Conservation (phyloP, 2,329 filamentous ascomycete genomes). For the Tolypocladium pustulatum region DNA sequence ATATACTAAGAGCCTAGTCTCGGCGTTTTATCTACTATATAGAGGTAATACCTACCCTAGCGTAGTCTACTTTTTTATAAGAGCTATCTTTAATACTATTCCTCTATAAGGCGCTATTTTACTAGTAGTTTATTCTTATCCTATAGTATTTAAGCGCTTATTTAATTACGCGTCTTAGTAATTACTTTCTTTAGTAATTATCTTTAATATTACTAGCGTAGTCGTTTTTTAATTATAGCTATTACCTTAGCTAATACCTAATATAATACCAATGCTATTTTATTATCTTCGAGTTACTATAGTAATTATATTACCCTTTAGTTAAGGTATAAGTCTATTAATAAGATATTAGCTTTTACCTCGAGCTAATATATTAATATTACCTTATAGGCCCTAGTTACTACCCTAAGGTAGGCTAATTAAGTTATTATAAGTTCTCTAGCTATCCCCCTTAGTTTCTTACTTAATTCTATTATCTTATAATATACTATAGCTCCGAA, state of each 20-base stretch:
- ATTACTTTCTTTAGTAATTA: no score
- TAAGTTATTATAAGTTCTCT: background rate
- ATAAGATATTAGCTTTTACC: background rate
- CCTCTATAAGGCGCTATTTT: no score
- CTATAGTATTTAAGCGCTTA: no score
- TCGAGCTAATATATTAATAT: background rate
- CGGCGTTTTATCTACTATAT: no score
- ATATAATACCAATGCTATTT: background rate
- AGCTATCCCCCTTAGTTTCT: background rate
- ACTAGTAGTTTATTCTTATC: no score
- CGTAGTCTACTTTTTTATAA: no score
- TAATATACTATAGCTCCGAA: background rate
- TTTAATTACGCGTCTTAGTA: no score
- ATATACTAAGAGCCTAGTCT: background rate
- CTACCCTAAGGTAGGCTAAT: background rate
- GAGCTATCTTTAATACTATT: no score
- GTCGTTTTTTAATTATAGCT: background rate
- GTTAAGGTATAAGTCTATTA: background rate
- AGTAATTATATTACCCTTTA: background rate
- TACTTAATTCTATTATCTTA: background rate
- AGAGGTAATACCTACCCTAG: no score
- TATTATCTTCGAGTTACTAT: background rate
- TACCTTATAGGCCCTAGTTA: background rate
- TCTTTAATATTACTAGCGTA: background rate
- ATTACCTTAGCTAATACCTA: background rate